Evolutionary conservation across 176 grass and related monocot species (phyloP), one percentile per base, ranked within the genome.

Genomic region (Paspalum vaginatum): DNA sequence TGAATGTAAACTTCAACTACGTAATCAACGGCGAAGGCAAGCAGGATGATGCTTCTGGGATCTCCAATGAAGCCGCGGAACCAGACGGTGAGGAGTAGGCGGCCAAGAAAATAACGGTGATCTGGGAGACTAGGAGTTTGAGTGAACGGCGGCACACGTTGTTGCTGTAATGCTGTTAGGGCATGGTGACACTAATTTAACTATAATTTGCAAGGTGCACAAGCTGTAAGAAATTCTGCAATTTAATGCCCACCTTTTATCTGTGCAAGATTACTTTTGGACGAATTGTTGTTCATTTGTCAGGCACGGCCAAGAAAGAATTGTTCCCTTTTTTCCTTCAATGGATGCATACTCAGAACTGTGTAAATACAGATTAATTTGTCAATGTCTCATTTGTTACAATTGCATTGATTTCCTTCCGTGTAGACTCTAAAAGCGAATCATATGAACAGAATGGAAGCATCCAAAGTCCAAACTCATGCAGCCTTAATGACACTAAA

Each of bases 151-250:
- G 3, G 3, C 32, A 32, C 32, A 3, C 32, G 3, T 32, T 32
- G 32, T 3, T 32, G 32, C 32, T 32, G 3, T 32, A 32, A 32
- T 32, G 32, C 32, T 32, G 32, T 66, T 85, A 64, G 83, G 46
- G 83, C 61, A 72, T 72, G 22, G 24, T 66, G 39, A 47, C 8
- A 15, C 17, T 65, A 25, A 5, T 75, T 21, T 42, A 7, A 43
- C 9, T 56, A 50, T 17, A 26, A 26, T 39, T 6, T 44, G 7
- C 54, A 38, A 11, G 26, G 43, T 71, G 44, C 25, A 56, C 13
- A 79, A 73, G 59, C 15, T 80, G 77, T 80, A 75, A 56, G 12
- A 7, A 24, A 25, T 60, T 41, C 1, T 77, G 10, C 1, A 25
- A 25, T 69, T 8, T 43, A 81, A 25, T 17, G 27, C 26, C 13